A percentile compares a stretch with the other conserved stretches of the same genome.
Conservation (phyloP, 2,329 filamentous ascomycete genomes). For the Fonsecaea erecta region DNA sequence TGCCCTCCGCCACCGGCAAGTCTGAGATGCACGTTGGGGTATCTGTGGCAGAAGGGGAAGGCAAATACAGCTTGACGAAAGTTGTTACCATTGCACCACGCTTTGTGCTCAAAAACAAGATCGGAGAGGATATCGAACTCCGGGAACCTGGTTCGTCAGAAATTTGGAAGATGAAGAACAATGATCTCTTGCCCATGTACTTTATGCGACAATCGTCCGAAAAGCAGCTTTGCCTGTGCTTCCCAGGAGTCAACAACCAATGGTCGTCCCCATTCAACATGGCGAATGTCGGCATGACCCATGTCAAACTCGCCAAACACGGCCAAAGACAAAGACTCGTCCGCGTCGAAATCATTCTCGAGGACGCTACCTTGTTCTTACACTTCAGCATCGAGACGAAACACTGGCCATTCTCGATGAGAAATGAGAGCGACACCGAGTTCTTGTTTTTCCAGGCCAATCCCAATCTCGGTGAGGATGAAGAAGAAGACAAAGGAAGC, state of each 20-base stretch:
- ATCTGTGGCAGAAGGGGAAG: constrained; percentile 85
- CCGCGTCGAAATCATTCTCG: constrained; percentile 86
- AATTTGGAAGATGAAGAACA: constrained; percentile 74
- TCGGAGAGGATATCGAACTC: constrained; percentile 85
- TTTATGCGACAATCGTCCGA: constrained; percentile 81
- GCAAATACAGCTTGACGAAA: constrained; percentile 97
- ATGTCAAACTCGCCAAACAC: constrained; percentile 90
- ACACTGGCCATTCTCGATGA: constrained; percentile 98
- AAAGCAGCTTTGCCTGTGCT: constrained; percentile 91
- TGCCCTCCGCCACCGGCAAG: constrained; percentile 71
- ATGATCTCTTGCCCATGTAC: constrained; percentile 83
- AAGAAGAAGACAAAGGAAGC: constrained; percentile 71
- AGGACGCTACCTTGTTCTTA: constrained; percentile 90
- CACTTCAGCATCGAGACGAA: constrained; percentile 89
- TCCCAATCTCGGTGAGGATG: constrained; percentile 90
- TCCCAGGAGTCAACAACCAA: constrained; percentile 91
- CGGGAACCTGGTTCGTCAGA: constrained; percentile 91
- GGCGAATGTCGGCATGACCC: constrained; percentile 86
- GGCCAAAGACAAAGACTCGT: constrained; percentile 88
- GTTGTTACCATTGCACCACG: constrained; percentile 90
- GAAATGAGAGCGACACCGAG: constrained; percentile 95
- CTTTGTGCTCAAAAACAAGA: constrained; percentile 91
- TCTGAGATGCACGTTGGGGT: constrained; percentile 91
- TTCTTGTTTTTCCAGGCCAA: constrained; percentile 97
- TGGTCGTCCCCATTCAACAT: constrained; percentile 99